Conservation (phyloP, 345 rosid genomes). For the Acer negundo region DNA sequence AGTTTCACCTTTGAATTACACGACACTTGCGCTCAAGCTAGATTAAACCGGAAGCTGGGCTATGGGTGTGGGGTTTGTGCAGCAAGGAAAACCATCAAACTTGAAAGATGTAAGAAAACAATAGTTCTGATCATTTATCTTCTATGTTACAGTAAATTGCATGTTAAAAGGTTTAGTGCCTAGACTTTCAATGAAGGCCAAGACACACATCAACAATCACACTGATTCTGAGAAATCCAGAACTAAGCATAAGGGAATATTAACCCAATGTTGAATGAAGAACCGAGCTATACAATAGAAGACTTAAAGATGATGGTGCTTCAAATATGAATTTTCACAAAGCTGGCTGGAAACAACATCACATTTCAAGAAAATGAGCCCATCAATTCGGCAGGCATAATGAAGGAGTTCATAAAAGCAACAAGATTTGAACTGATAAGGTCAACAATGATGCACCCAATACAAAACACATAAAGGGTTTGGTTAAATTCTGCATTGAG, state of each 20-base stretch:
- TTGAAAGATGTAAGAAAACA: background rate
- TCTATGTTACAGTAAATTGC: background rate
- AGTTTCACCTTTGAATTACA: slow-evolving; percentile 2
- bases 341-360: background rate
- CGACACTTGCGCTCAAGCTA: background rate
- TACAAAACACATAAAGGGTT: too few species aligned
- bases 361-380: background rate
- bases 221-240: background rate
- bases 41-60: slow-evolving; percentile 11
- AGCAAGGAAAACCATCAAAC: background rate
- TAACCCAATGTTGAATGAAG: background rate
- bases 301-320: background rate
- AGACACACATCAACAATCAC: background rate
- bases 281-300: background rate
- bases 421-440: background rate
- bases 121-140: background rate
- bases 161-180: background rate
- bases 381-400: background rate
- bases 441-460: background rate
- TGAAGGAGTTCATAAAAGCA: background rate
- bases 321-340: slow-evolving; percentile 1
- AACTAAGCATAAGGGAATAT: background rate
- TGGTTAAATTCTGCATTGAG: too few species aligned
- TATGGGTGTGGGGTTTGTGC: background rate
- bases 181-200: background rate